Base-by-base conservation (phyloP, 2,329 filamentous ascomycete species). In the Stagonosporopsis cucurbitacearum region DNA sequence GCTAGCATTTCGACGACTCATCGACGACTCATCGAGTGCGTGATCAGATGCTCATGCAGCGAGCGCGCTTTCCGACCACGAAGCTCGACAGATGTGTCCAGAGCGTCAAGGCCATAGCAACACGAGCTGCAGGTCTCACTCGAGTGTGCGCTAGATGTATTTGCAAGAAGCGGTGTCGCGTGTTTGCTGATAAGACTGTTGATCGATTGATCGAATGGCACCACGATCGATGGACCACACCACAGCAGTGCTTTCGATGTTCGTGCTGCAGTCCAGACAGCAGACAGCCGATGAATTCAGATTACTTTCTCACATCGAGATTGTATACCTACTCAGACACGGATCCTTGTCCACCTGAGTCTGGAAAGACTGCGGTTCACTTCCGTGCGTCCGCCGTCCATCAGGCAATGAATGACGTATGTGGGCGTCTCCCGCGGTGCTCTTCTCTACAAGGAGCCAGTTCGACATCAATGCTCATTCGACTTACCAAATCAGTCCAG, bases 351-450 rank as follows among this genome's bases (percentile, higher is more conserved):
- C 15, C 15, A 36, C 15, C 30, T 48, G 36, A 37, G 50, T 17
- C 39, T 39, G 30, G n/a, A n/a, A n/a, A 43, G 42, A 32, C 12
- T 4, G 30, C 13, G 50, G 39, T 25, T 15, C 48, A 37, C 19
- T 37, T 48, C 36, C 43, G 25, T 39, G 51, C 32, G 48, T 26
- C n/a, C n/a, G n/a, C n/a, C n/a, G n/a, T n/a, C n/a, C 23, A n/a
- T 25, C n/a, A 20, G 3, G 8, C 20, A 8, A 55, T 55, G 52
- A 8, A 55, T 55, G 52, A 50, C 52, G 52, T 55, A 45, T 35
- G 26, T 15, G 15, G 35, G 12, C 41, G 11, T 12, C 40, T 11
- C 15, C 8, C 5, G 49, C 23, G 23, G n/a, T 28, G n/a, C 28
- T 36, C 15, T 12, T 3, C n/a, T 22, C 25, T 22, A 30, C 12